phyloP scores from a whole-genome alignment of 331 rosid genomes.

The Erythrophleum ivorense region DNA sequence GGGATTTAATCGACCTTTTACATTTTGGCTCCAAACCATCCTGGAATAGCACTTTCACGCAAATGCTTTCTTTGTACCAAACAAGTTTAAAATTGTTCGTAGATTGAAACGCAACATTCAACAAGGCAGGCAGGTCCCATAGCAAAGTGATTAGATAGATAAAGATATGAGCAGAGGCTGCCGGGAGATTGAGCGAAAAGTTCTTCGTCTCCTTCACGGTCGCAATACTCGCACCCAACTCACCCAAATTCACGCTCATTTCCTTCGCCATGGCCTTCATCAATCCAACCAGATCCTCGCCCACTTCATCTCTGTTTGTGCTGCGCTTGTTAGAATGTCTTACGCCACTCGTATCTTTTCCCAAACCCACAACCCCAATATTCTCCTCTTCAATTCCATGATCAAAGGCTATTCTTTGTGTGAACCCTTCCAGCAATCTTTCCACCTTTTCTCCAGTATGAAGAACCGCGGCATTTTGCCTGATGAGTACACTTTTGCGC shows the following conservation, averaged over 20 bases:
- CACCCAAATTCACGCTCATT: constrained; percentile 66
- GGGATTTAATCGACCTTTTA: too few relatives aligned
- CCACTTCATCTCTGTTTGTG: constrained; percentile 78
- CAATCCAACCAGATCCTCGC: constrained; percentile 77
- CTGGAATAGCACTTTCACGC: too few relatives aligned
- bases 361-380: constrained; percentile 58
- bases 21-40: too few relatives aligned
- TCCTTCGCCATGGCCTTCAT: constrained; percentile 77
- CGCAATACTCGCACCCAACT: constrained; percentile 57
- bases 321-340: constrained; percentile 44
- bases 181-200: constrained; percentile 46
- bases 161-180: constrained; percentile 47
- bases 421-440: constrained; percentile 58
- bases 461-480: constrained; percentile 51
- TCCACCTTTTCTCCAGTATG: constrained; percentile 60
- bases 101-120: not conserved
- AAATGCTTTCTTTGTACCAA: too few relatives aligned
- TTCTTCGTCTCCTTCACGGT: constrained; percentile 70
- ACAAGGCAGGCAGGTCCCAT: not conserved
- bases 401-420: constrained; percentile 71
- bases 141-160: not conserved
- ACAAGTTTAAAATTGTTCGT: not conserved
- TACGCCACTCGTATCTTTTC: constrained; percentile 68
- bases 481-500: constrained; percentile 64
- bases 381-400: constrained; percentile 75